Base-by-base conservation (phyloP, 2,329 filamentous ascomycete species). In the Trichoderma sp. region DNA sequence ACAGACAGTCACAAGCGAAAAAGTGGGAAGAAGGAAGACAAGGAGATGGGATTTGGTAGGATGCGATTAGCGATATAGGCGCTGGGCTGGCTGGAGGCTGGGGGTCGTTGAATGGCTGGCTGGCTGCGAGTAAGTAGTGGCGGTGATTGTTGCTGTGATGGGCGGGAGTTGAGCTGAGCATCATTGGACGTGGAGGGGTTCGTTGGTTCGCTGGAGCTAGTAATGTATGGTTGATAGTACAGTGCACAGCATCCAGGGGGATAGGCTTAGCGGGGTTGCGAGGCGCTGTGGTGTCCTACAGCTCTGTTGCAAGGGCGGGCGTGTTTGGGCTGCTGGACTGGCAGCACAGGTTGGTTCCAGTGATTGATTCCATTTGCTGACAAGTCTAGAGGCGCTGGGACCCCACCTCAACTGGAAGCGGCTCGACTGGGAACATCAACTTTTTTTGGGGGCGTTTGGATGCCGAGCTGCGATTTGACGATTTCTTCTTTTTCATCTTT, bases 381-480 rank as follows among this genome's bases (percentile, higher is more conserved):
- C 56, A 34, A 47, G 6, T 24, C 24, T 24, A 19, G 15, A 39
- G 19, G 39, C 15, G 15, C 43, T 34, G 10, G 63, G 50, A 61
- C 64, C 57, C 64, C 57, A 61, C 57, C 64, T 44, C 57, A 61
- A 50, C 64, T 44, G 43, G 30, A 48, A 51, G n/a, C 41, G 17
- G 17, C 7, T 43, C 56, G 43, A 51, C 41, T 45, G 52, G 14
- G 7, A 34, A 10, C 30, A 34, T 52, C 43, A 12, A 39, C 39
- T 61, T 61, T 52, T 61, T 61, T 34, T 24, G 2, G 2, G 21
- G 57, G 39, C 58, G 52, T 54, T 44, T 43, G 30, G 26, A 56
- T 54, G 60, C 60, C 28, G 47, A 26, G 28, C 30, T 54, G 45
- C 44, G 30, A 34, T 34, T 34, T 34, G 21, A 51, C 15, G 9